Conservation (phyloP, 257 asterid species). For the Nicotiana tabacum region DNA sequence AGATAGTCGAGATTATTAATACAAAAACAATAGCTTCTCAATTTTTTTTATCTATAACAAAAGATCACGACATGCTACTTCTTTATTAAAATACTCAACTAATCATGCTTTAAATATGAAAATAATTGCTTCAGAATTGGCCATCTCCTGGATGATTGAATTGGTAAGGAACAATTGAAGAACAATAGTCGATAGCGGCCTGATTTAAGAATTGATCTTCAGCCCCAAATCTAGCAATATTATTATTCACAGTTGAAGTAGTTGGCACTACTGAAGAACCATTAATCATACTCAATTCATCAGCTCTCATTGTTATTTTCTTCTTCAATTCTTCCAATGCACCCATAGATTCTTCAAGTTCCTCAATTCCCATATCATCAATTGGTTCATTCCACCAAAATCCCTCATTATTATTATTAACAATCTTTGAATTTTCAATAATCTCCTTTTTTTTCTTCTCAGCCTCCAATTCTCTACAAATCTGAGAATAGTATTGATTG, state of each 20-base stretch:
- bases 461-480: slow-evolving; percentile 20
- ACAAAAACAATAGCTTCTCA: too few relatives aligned
- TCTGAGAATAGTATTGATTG: slow-evolving; percentile 20
- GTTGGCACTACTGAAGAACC: background rate
- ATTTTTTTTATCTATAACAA: too few relatives aligned
- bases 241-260: background rate
- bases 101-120: background rate
- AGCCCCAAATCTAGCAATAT: background rate
- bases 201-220: slow-evolving; percentile 3
- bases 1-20: too few relatives aligned
- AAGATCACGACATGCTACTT: background rate
- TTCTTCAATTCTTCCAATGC: slow-evolving; percentile 29
- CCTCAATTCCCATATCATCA: slow-evolving; percentile 31
- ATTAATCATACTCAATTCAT: slow-evolving; percentile 17
- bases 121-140: background rate
- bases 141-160: background rate
- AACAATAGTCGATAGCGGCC: background rate
- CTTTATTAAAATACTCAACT: background rate
- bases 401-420: background rate
- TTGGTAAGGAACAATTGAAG: slow-evolving; percentile 11
- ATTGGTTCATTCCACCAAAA: slow-evolving; percentile 39
- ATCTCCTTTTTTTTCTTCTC: slow-evolving; percentile 10
- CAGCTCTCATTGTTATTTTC: slow-evolving; percentile 21
- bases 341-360: slow-evolving; percentile 30
- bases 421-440: background rate